Evolutionary conservation across 2,329 filamentous ascomycete genomes (phyloP).

Genomic region (Leptosphaerulina australis): DNA sequence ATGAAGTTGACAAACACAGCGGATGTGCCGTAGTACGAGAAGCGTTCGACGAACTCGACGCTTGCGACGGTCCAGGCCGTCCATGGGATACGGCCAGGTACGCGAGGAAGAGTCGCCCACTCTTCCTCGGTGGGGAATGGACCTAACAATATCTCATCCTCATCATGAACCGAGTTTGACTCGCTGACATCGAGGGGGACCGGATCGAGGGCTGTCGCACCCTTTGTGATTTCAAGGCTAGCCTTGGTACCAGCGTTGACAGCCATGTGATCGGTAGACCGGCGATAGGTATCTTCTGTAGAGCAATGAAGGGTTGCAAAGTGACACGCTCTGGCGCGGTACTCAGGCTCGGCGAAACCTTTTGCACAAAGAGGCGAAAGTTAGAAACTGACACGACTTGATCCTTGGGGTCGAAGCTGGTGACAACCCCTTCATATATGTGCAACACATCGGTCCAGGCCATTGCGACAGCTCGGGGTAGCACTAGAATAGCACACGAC

Average conservation of each 20-base stretch:
- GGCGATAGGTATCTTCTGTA: background rate
- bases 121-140: slow-evolving; percentile 47
- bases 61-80: slow-evolving; percentile 45
- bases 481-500: slow-evolving; percentile 22
- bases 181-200: slow-evolving; percentile 34
- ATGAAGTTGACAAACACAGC: slow-evolving; percentile 50
- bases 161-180: slow-evolving; percentile 28
- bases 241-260: slow-evolving; percentile 32
- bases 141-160: slow-evolving; percentile 27
- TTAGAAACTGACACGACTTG: slow-evolving; percentile 17
- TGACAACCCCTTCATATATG: slow-evolving; percentile 27
- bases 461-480: slow-evolving; percentile 18
- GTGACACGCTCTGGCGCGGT: background rate
- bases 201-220: slow-evolving; percentile 35
- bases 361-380: slow-evolving; percentile 13
- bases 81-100: slow-evolving; percentile 45
- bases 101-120: slow-evolving; percentile 44
- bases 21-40: slow-evolving; percentile 48
- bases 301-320: background rate
- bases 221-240: slow-evolving; percentile 43
- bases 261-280: slow-evolving; percentile 26
- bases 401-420: slow-evolving; percentile 2
- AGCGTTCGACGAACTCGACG: slow-evolving; percentile 47
- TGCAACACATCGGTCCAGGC: slow-evolving; percentile 13
- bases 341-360: slow-evolving; percentile 1